A percentile compares a stretch with the other conserved stretches of the same genome.
phyloP scores from a whole-genome alignment of 257 asterid genomes.

The Solanum dulcamara region DNA sequence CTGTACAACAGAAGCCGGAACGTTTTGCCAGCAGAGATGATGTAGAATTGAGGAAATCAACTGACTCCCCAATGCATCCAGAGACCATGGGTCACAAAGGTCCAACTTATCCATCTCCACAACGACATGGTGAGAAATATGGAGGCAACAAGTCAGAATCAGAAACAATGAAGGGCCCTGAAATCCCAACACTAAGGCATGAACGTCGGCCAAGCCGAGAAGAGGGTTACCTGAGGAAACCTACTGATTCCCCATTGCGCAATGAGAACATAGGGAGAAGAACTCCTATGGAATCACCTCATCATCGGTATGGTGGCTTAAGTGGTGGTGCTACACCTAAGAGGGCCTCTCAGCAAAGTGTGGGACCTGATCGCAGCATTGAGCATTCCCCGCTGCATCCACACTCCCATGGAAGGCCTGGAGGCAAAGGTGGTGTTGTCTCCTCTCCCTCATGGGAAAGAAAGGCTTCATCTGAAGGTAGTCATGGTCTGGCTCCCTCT shows the following conservation, averaged over 20 bases:
- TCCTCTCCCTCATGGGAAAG: slow-evolving; percentile 92
- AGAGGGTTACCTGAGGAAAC: slow-evolving; percentile 42
- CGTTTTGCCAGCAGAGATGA: slow-evolving; percentile 23
- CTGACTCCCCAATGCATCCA: slow-evolving; percentile 27
- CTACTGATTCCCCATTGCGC: slow-evolving; percentile 40
- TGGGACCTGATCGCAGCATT: slow-evolving; percentile 53
- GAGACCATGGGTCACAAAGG: slow-evolving; percentile 17
- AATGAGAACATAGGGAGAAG: slow-evolving; percentile 29
- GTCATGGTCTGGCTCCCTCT: slow-evolving; percentile 50
- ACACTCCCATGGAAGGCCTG: slow-evolving; percentile 39
- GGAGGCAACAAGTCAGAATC: slow-evolving; percentile 22
- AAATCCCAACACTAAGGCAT: slow-evolving; percentile 28
- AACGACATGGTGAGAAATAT: slow-evolving; percentile 11
- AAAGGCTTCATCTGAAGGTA: slow-evolving; percentile 48
- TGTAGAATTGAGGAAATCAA: slow-evolving; percentile 25
- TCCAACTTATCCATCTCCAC: slow-evolving; percentile 19
- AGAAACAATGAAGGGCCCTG: slow-evolving; percentile 30
- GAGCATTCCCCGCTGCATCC: slow-evolving; percentile 74
- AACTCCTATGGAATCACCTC: slow-evolving; percentile 47
- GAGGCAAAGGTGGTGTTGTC: slow-evolving; percentile 40
- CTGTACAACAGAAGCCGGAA: slow-evolving; percentile 23
- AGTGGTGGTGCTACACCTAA: slow-evolving; percentile 57
- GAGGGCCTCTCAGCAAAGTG: slow-evolving; percentile 39
- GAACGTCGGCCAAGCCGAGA: slow-evolving; percentile 36
- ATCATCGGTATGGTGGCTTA: slow-evolving; percentile 31